phyloP scores from a whole-genome alignment of 345 rosid species.

The Cardamine occulta region DNA sequence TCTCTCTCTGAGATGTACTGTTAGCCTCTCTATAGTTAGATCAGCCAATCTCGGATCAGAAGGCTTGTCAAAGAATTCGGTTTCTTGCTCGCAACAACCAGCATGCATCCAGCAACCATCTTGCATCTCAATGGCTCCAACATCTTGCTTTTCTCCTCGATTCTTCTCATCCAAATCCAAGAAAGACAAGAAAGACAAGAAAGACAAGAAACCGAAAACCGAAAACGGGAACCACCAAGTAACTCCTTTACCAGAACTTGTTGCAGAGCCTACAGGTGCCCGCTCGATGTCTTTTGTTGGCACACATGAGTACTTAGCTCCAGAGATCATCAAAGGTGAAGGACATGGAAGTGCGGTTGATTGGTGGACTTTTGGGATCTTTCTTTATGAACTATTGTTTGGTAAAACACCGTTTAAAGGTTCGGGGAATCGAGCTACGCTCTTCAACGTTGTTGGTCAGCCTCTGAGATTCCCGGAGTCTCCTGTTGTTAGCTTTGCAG shows the following conservation, averaged over 20 bases:
- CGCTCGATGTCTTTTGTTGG: constrained; percentile 94
- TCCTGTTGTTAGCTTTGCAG: constrained; percentile 75
- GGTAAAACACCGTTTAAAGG: constrained; percentile 93
- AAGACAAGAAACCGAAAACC: constrained; percentile 53
- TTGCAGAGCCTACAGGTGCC: constrained; percentile 90
- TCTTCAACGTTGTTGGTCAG: constrained; percentile 79
- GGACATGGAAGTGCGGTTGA: constrained; percentile 91
- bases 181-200: constrained; percentile 65
- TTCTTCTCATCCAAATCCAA: constrained; percentile 61
- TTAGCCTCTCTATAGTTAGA: constrained; percentile 63
- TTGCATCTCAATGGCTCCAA: constrained; percentile 58
- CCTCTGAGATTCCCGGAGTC: constrained; percentile 77
- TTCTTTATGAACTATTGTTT: constrained; percentile 71
- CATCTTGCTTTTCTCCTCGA: constrained; percentile 65
- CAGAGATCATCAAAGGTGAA: constrained; percentile 84
- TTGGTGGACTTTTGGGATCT: constrained; percentile 93
- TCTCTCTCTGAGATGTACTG: constrained; percentile 73
- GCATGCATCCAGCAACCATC: constrained; percentile 69
- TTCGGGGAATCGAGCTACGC: constrained; percentile 80
- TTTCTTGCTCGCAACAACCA: constrained; percentile 59
- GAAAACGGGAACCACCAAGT: constrained; percentile 67
- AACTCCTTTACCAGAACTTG: constrained; percentile 84
- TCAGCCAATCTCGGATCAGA: constrained; percentile 54
- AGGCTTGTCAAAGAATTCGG: constrained; percentile 54
- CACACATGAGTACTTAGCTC: constrained; percentile 90